Conservation (phyloP, 768 basidiomycete species). For the Lyophyllum semitale region DNA sequence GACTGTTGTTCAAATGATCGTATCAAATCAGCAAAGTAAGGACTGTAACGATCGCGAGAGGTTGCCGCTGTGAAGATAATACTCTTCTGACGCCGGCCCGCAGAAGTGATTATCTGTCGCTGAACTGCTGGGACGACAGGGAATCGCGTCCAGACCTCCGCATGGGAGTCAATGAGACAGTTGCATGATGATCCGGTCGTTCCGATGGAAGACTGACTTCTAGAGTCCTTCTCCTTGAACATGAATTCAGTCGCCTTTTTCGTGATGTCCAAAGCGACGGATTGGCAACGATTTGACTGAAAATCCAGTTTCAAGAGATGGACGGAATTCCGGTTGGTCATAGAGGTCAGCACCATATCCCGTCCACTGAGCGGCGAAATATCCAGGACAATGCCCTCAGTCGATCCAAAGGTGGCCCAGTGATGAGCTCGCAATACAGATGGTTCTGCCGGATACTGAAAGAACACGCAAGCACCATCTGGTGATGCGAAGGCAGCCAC, state of each 20-base stretch:
- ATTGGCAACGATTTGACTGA: conserved; percentile 31
- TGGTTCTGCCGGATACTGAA: conserved; percentile 22
- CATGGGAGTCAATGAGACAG: conserved; percentile 53
- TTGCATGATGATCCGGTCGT: conserved; percentile 39
- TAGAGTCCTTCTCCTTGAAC: conserved; percentile 46
- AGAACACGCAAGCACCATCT: conserved; percentile 54
- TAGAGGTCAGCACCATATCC: conserved; percentile 41
- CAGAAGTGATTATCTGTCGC: conserved; percentile 41
- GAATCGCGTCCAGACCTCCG: conserved; percentile 62
- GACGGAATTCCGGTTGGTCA: conserved; percentile 40
- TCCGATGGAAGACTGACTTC: conserved; percentile 14
- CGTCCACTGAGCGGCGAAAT: conserved; percentile 26
- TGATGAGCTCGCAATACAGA: conserved; percentile 44
- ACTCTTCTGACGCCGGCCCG: conserved; percentile 29
- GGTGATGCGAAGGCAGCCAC: conserved; percentile 45
- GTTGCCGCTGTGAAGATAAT: conserved; percentile 47
- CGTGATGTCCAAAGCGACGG: conserved; percentile 52
- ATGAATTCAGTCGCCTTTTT: conserved; percentile 56
- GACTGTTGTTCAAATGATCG: conserved; percentile 47
- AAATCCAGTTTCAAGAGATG: conserved; percentile 45
- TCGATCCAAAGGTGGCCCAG: conserved; percentile 58
- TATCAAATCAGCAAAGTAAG: conserved; percentile 49
- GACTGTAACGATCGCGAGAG: conserved; percentile 32
- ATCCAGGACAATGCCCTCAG: conserved; percentile 41
- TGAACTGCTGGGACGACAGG: conserved; percentile 58